Percentiles rank a stretch among this genome's conserved stretches.
phyloP scores from a whole-genome alignment of 352 stramenopile genomes.

The Pythium coloratum region DNA sequence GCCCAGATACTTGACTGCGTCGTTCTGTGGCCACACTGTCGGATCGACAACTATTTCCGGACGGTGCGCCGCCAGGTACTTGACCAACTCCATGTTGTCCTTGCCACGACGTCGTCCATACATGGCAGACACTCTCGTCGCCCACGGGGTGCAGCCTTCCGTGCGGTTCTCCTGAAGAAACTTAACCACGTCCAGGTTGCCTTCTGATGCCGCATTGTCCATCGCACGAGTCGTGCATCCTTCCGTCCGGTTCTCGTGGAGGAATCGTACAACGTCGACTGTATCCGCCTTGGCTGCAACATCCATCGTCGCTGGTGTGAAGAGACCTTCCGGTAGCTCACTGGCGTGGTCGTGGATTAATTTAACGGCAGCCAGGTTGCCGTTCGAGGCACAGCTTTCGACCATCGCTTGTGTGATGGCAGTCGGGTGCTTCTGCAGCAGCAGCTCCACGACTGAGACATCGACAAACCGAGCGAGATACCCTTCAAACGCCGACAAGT shows the following conservation, averaged over 20 bases:
- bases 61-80: background rate
- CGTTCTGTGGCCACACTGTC: background rate
- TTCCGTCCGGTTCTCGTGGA: slow-evolving; percentile 13
- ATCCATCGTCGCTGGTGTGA: slow-evolving; percentile 8
- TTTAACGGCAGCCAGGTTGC: slow-evolving; percentile 32
- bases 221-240: slow-evolving; percentile 16
- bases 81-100: background rate
- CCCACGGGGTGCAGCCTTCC: slow-evolving; percentile 22
- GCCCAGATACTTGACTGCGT: background rate
- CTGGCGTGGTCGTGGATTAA: slow-evolving; percentile 14
- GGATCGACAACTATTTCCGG: background rate
- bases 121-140: background rate
- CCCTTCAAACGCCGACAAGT: slow-evolving; percentile 29
- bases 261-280: slow-evolving; percentile 11
- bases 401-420: background rate
- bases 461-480: background rate
- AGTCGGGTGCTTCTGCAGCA: background rate
- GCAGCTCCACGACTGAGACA: background rate
- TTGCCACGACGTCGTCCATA: too few relatives aligned
- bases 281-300: slow-evolving; percentile 1
- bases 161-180: slow-evolving; percentile 24
- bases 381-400: background rate
- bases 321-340: background rate
- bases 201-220: background rate
- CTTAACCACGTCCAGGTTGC: slow-evolving; percentile 1